phyloP scores from a whole-genome alignment of 805 yeast species.

The Hanseniaspora lachancei region DNA sequence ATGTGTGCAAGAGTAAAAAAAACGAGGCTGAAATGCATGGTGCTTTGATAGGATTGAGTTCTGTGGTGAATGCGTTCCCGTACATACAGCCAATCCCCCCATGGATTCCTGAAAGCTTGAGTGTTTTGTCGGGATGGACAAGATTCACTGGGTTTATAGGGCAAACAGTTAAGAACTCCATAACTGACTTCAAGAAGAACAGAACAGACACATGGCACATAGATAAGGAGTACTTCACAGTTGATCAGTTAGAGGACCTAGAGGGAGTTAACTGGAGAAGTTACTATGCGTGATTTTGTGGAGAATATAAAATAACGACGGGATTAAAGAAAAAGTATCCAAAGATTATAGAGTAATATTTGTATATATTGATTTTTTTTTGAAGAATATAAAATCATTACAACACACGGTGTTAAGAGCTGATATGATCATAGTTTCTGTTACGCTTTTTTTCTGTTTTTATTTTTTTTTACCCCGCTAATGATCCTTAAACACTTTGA shows the following conservation, averaged over 20 bases:
- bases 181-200: slow-evolving; percentile 77
- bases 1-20: slow-evolving; percentile 27
- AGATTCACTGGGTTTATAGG: slow-evolving; percentile 70
- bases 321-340: neutral
- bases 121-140: slow-evolving; percentile 57
- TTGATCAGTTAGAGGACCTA: slow-evolving; percentile 70
- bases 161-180: slow-evolving; percentile 63
- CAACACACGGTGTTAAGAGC: neutral
- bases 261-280: slow-evolving; percentile 93
- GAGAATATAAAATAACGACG: neutral
- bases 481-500: too few relatives aligned
- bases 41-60: slow-evolving; percentile 77
- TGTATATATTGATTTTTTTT: too few relatives aligned
- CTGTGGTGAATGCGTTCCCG: slow-evolving; percentile 79
- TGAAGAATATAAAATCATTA: too few relatives aligned
- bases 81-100: slow-evolving; percentile 79
- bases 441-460: too few relatives aligned
- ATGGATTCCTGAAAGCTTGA: slow-evolving; percentile 72
- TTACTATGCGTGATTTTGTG: slow-evolving; percentile 50
- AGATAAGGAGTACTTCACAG: slow-evolving; percentile 61
- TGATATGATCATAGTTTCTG: too few relatives aligned
- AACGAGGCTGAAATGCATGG: slow-evolving; percentile 54
- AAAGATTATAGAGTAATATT: too few relatives aligned
- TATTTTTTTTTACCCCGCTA: too few relatives aligned
- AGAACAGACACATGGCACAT: slow-evolving; percentile 95